Percentiles rank a stretch among this genome's conserved stretches.
Evolutionary conservation across 441 rosid genomes (phyloP).

Genomic region (Eruca vesicaria): DNA sequence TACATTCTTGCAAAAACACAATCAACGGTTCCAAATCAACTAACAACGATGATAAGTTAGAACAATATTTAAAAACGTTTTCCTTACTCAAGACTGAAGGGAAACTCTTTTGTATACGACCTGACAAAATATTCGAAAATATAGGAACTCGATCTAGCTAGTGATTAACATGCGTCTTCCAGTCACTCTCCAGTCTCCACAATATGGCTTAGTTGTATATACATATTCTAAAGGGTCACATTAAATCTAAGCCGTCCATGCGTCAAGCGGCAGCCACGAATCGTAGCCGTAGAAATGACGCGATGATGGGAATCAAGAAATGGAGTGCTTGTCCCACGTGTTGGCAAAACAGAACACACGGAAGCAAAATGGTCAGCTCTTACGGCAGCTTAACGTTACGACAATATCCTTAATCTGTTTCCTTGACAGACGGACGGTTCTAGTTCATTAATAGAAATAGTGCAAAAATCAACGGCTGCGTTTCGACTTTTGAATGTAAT

Average conservation of each 20-base stretch:
- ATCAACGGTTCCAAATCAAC: too few species aligned
- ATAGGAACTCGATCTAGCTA: not conserved
- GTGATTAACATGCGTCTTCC: not conserved
- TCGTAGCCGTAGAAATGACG: constrained; percentile 34
- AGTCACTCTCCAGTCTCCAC: not conserved
- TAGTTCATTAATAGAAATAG: not conserved
- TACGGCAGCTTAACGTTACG: constrained; percentile 41
- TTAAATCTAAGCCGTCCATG: constrained; percentile 28
- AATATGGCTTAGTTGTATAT: not conserved
- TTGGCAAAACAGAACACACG: constrained; percentile 33
- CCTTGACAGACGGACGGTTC: constrained; percentile 24
- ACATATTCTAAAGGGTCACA: constrained; percentile 6
- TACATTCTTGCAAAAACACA: too few species aligned
- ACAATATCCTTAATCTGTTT: constrained; percentile 29
- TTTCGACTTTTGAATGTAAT: constrained; percentile 18
- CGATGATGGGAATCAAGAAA: constrained; percentile 31
- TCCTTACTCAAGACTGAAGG: too few species aligned
- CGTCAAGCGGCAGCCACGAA: constrained; percentile 20
- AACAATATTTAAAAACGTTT: too few species aligned
- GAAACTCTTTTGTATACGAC: too few species aligned
- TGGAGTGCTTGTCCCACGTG: constrained; percentile 38
- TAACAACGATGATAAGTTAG: too few species aligned
- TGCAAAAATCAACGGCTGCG: constrained; percentile 3
- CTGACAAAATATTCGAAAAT: not conserved
- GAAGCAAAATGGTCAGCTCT: constrained; percentile 33